phyloP scores from a whole-genome alignment of 169 alveolate genomes.

The Besnoitia besnoiti region DNA sequence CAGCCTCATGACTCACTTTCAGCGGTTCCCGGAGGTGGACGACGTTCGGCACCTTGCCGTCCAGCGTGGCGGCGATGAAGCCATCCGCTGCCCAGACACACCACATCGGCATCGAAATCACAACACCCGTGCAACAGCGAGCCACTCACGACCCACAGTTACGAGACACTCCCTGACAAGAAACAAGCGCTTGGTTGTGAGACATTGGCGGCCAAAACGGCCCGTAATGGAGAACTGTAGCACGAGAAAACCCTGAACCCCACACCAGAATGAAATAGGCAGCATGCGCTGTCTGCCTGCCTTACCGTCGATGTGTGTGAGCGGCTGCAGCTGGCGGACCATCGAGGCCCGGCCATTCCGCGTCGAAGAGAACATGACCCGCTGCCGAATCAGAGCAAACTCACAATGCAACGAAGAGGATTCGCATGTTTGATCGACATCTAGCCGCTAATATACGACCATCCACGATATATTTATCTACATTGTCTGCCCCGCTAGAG shows the following conservation, averaged over 20 bases:
- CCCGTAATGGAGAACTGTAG: background rate
- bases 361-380: conserved; percentile 51
- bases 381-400: background rate
- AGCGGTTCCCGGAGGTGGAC: conserved; percentile 2
- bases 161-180: too few species aligned
- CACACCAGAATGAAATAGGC: too few species aligned
- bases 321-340: conserved; percentile 62
- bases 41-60: conserved; percentile 12
- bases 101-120: too few species aligned
- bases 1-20: background rate
- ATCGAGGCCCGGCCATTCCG: conserved; percentile 44
- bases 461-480: too few species aligned
- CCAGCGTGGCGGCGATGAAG: conserved; percentile 13
- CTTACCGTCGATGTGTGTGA: conserved; percentile 44
- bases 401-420: background rate
- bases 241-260: too few species aligned
- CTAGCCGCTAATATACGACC: too few species aligned
- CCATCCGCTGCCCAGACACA: conserved; percentile 4
- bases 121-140: too few species aligned
- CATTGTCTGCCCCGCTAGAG: too few species aligned
- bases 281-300: too few species aligned
- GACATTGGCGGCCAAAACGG: background rate
- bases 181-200: background rate
- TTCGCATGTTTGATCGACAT: background rate
- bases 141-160: too few species aligned